These are phyloP conservation scores for Neoascochyta sp. DNA, from an alignment of 2,329 filamentous ascomycete species.

Conservation along the genomic window DNA sequence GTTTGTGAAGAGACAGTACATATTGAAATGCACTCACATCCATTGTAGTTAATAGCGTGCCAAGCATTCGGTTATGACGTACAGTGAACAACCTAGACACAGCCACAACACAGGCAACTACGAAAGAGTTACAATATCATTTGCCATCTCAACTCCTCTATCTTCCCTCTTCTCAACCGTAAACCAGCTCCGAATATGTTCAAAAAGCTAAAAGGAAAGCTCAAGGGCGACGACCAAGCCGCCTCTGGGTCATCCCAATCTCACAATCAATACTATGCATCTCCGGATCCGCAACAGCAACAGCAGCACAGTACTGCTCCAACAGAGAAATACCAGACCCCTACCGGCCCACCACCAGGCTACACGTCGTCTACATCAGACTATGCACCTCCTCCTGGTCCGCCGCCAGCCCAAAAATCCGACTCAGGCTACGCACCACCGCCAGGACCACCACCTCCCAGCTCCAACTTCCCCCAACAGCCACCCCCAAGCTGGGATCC, in stretches of 20 bases:
- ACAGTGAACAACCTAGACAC: constrained; percentile 1
- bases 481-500: constrained; percentile 42
- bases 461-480: constrained; percentile 25
- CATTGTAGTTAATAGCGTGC: too few species aligned
- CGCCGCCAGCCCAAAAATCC: constrained; percentile 18
- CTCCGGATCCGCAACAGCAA: constrained; percentile 8
- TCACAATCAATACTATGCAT: constrained; percentile 23
- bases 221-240: constrained; percentile 25
- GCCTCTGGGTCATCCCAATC: constrained; percentile 18
- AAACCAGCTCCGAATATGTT: constrained; percentile 20
- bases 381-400: constrained; percentile 16
- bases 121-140: too few species aligned
- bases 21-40: too few species aligned
- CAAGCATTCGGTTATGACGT: too few species aligned
- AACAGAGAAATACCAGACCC: constrained; percentile 27
- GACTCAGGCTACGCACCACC: constrained; percentile 27
- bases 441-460: constrained; percentile 25
- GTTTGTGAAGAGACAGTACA: too few species aligned
- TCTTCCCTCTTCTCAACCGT: too few species aligned
- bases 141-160: too few species aligned
- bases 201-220: constrained; percentile 35
- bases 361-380: constrained; percentile 8
- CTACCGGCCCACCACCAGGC: constrained; percentile 31
- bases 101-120: constrained; percentile 3
- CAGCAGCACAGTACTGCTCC: constrained; percentile 14